These are phyloP conservation scores for Apiospora aurea DNA, from an alignment of 2,329 filamentous ascomycete species.

Conservation along the genomic window DNA sequence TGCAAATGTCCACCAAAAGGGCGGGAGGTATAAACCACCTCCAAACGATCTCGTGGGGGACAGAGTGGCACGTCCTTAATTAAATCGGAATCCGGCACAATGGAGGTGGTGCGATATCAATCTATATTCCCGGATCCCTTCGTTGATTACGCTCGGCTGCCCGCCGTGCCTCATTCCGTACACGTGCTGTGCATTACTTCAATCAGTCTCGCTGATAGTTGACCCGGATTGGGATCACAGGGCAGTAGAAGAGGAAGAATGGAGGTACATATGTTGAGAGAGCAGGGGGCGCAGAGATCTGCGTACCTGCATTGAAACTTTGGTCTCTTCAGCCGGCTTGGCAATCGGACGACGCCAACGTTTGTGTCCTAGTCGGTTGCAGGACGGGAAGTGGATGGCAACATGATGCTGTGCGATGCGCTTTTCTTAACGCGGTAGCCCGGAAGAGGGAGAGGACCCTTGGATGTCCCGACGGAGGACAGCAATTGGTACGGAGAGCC, in stretches of 20 bases:
- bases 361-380: background rate
- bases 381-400: conserved; percentile 1
- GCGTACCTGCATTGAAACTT: conserved; percentile 17
- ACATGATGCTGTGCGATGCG: background rate
- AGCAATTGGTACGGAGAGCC: background rate
- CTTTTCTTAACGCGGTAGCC: conserved; percentile 1
- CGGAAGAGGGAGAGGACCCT: background rate
- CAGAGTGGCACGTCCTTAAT: background rate
- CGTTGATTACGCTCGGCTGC: background rate
- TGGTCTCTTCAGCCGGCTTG: conserved; percentile 13
- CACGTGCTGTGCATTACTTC: background rate
- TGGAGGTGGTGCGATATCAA: background rate
- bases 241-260: background rate
- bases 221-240: background rate
- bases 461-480: background rate
- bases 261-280: background rate
- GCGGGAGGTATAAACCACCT: background rate
- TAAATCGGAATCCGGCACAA: conserved; percentile 6
- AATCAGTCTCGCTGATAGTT: background rate
- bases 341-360: background rate
- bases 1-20: background rate
- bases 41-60: background rate
- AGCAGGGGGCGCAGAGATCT: background rate
- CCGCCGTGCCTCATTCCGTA: background rate
- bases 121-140: background rate